phyloP scores from a whole-genome alignment of 805 yeast genomes.

The Teunomyces atbi region DNA sequence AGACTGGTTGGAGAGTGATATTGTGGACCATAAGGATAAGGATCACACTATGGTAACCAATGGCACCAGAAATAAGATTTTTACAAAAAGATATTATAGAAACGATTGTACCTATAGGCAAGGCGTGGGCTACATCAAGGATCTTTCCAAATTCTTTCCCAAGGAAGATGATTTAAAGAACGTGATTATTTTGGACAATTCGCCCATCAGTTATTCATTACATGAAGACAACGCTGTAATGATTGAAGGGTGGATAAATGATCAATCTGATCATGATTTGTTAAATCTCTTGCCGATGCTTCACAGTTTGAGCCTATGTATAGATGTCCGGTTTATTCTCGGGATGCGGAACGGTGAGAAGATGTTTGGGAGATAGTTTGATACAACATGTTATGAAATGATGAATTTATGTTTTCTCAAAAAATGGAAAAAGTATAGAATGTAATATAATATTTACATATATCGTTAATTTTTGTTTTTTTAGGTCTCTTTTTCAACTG shows the following conservation, averaged over 20 bases:
- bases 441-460: too few relatives aligned
- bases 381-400: background rate
- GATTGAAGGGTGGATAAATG: slow-evolving; percentile 97
- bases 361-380: slow-evolving; percentile 41
- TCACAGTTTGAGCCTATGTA: slow-evolving; percentile 69
- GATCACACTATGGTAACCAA: background rate
- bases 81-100: slow-evolving; percentile 67
- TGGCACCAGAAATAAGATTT: slow-evolving; percentile 26
- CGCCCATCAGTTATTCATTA: slow-evolving; percentile 83
- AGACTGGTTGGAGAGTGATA: slow-evolving; percentile 79
- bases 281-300: slow-evolving; percentile 79
- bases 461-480: too few relatives aligned
- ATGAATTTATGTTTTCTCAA: background rate
- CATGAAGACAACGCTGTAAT: slow-evolving; percentile 87
- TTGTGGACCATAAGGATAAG: slow-evolving; percentile 17
- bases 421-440: too few relatives aligned
- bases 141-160: slow-evolving; percentile 37
- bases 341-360: slow-evolving; percentile 73
- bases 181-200: slow-evolving; percentile 83
- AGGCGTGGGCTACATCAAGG: slow-evolving; percentile 79
- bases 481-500: too few relatives aligned
- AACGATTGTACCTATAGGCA: slow-evolving; percentile 72
- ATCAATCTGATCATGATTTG: slow-evolving; percentile 85
- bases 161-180: slow-evolving; percentile 73
- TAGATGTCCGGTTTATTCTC: slow-evolving; percentile 79